Evolutionary conservation across 768 basidiomycete genomes (phyloP), one percentile per base, ranked within the genome.

Genomic region (Podaxis sp.): DNA sequence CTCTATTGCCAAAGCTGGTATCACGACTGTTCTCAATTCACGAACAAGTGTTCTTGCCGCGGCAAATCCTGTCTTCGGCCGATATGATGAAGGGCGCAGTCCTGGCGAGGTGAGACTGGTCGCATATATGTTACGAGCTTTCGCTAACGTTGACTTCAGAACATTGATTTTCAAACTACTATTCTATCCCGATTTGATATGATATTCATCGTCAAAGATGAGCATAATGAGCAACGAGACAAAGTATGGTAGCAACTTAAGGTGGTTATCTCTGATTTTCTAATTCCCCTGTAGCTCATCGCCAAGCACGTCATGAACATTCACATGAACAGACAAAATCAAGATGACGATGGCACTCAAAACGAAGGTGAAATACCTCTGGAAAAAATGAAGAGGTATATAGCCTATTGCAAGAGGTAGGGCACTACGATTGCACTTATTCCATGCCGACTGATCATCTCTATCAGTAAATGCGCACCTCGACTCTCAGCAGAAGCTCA

Each of bases 141-240:
- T 32, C 48, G 66, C 46, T 64, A 16, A 52, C 47, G 14, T 40
- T 35, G 44, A 35, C 32, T 48, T 2, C 52, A 83, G 93, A 97
- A 97, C 70, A 97, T 97, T 65, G 95, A 97, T 71, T 95, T 97
- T 73, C 95, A 97, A 76, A 97, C 95, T 5, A 98, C 97, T 1
- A 98, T 99, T 65, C 74, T 99, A 70, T 98, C 95, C 51, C 90
- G 97, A 59, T 99, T 99, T 73, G 97, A 99, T 71, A 96, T 99
- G 95, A 98, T 99, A 67, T 99, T 98, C 78, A 96, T 99, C 65
- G 90, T 99, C 62, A 93, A 91, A 71, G 97, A 99, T 68, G 95
- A 98, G 68, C 97, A 99, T 71, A 93, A 98, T 70, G 97, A 98
- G 72, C 78, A 81, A 42, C 84, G 97, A 51, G 97, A 99, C 72